Base-by-base conservation (phyloP, 2,329 filamentous ascomycete genomes). In the Sphaceloma murrayae region DNA sequence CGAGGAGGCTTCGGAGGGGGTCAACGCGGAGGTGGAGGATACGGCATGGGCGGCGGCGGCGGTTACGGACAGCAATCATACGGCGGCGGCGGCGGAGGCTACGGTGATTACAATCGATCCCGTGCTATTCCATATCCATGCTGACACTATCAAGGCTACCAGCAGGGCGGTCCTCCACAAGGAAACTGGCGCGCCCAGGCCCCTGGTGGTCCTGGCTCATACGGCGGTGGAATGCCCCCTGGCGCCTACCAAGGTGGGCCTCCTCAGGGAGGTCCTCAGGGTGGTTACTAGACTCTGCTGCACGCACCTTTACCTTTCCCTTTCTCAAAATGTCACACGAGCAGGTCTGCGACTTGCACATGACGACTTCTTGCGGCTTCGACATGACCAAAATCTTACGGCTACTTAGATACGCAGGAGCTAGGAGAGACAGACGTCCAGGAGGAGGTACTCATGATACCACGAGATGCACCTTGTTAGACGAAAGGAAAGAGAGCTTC, bases 1-100 rank as follows among this genome's bases (percentile, higher is more conserved):
- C 64, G 67, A 45, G 64, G 66, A 49, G 55, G 59, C 11, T 59
- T 62, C 14, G 57, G 59, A 17, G 57, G 61, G 43, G 57, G 63
- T 19, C 24, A n/a, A n/a, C n/a, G n/a, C n/a, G n/a, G 51, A 31
- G 54, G 56, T 29, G 61, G 62, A 18, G 51, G 43, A 34, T 34
- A 52, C 34, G 56, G 56, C 30, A 22, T 38, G 42, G 48, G 49
- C 38, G 54, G 56, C 16, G 48, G 53, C 38, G 52, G 53, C 16
- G 51, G 59, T 29, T 60, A 56, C 45, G 52, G 55, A 46, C 50
- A 55, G 30, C 21, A n/a, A 5, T 24, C 22, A 19, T 45, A 46
- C 34, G 44, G 39, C 8, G 43, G 45, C 29, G 45, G 39, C 48
- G 51, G 52, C 24, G 54, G 55, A 22, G 53, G 52, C 22, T 53